phyloP scores from a whole-genome alignment of 352 stramenopile genomes.

The Aphanomyces cochlioides region DNA sequence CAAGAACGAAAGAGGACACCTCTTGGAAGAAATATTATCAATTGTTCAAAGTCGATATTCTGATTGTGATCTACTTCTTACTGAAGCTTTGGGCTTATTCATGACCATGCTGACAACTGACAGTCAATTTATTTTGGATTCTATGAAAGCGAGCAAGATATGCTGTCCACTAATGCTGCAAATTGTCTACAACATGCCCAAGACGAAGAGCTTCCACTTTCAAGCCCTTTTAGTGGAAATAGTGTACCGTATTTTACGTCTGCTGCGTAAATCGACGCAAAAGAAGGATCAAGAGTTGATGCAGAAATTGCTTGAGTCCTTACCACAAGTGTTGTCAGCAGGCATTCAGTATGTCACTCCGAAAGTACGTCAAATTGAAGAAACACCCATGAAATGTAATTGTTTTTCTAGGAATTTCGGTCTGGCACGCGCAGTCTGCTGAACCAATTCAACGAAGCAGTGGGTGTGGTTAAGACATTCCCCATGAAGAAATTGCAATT shows the following conservation, averaged over 20 bases:
- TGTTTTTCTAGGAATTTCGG: constrained; percentile 26
- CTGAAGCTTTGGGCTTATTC: constrained; percentile 23
- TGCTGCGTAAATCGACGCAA: constrained; percentile 15
- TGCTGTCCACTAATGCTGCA: constrained; percentile 16
- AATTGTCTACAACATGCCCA: constrained; percentile 26
- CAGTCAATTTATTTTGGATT: background rate
- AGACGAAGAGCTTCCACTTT: constrained; percentile 27
- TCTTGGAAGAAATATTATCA: constrained; percentile 21
- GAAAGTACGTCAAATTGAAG: constrained; percentile 1
- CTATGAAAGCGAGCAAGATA: background rate
- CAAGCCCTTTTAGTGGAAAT: constrained; percentile 28
- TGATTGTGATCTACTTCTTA: constrained; percentile 5
- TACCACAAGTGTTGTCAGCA: constrained; percentile 12
- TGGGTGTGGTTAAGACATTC: constrained; percentile 18
- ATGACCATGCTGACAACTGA: constrained; percentile 27
- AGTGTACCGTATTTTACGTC: constrained; percentile 20
- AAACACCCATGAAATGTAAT: background rate
- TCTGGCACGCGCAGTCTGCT: constrained; percentile 10
- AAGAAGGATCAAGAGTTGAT: constrained; percentile 20
- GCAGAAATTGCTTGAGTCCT: constrained; percentile 6
- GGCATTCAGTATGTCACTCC: constrained; percentile 11
- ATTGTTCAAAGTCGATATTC: constrained; percentile 12
- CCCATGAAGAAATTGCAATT: constrained; percentile 2
- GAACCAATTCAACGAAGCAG: constrained; percentile 23
- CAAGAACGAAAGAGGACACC: constrained; percentile 15